These are phyloP conservation scores for Yamadazyma aaseri DNA, from an alignment of 1,139 yeast genomes.

Conservation along the genomic window DNA sequence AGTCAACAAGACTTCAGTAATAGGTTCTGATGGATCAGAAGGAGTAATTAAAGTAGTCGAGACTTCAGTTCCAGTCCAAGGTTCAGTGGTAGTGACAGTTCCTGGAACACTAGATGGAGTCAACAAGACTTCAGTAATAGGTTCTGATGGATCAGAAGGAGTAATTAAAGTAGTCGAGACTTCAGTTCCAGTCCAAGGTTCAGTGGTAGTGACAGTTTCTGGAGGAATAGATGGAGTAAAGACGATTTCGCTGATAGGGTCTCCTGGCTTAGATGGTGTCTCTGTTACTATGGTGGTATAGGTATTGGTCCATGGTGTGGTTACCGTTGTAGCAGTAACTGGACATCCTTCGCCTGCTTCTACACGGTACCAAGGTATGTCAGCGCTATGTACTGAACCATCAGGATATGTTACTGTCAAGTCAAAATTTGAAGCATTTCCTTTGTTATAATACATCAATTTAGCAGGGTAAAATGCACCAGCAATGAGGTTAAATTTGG, in stretches of 20 bases:
- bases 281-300: background rate
- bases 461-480: slow-evolving; percentile 6
- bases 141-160: background rate
- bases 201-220: background rate
- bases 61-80: too few species aligned
- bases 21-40: too few species aligned
- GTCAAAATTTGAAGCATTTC: background rate
- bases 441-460: background rate
- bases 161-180: background rate
- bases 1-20: too few species aligned
- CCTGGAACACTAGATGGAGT: too few species aligned
- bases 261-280: background rate
- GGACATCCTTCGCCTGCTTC: background rate
- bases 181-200: background rate
- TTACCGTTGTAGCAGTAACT: background rate
- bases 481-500: slow-evolving; percentile 1
- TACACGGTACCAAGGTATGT: background rate
- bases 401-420: background rate
- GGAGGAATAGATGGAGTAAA: background rate
- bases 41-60: too few species aligned
- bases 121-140: background rate
- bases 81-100: too few species aligned
- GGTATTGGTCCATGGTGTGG: background rate
- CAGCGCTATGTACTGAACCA: background rate
- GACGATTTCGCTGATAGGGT: background rate